Percentiles rank a stretch among this genome's conserved stretches.
phyloP scores from a whole-genome alignment of 305 asterid genomes.

The Plantago rigida region DNA sequence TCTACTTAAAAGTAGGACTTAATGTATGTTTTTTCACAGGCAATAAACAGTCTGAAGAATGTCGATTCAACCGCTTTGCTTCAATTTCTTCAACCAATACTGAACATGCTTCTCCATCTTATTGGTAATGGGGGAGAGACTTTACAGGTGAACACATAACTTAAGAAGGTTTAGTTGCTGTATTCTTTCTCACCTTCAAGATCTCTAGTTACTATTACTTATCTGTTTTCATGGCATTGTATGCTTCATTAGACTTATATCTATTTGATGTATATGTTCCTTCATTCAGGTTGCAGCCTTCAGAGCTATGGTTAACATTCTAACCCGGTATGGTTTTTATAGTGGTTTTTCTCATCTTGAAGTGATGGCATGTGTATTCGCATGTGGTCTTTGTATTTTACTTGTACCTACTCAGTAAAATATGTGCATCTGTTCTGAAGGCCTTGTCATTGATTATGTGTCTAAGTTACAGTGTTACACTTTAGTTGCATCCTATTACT shows the following conservation, averaged over 20 bases:
- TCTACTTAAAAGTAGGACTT: background rate
- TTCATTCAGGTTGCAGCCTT: conserved; percentile 90
- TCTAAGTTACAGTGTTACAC: too few relatives aligned
- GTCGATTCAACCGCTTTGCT: conserved; percentile 97
- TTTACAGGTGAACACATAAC: conserved; percentile 54
- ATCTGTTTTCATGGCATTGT: conserved; percentile 1
- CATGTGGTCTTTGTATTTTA: background rate
- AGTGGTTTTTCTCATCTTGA: background rate
- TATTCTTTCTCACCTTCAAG: conserved; percentile 23
- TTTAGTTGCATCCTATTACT: too few relatives aligned
- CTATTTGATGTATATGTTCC: conserved; percentile 27
- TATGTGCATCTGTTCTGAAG: too few relatives aligned
- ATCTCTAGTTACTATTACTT: conserved; percentile 6
- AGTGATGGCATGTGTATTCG: background rate
- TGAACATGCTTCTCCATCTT: conserved; percentile 99
- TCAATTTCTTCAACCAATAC: conserved; percentile 93
- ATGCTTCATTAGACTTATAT: conserved; percentile 18
- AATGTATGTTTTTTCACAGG: conserved; percentile 42
- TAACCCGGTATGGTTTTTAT: conserved; percentile 59
- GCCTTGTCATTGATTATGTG: too few relatives aligned
- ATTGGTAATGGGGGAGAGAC: conserved; percentile 99
- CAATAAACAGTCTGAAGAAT: conserved; percentile 94
- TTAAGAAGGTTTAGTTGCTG: conserved; percentile 17
- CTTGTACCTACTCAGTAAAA: too few relatives aligned
- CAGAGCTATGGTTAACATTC: conserved; percentile 98